Base-by-base conservation (phyloP, 1,139 yeast species). In the Schwanniomyces etchellsii region DNA sequence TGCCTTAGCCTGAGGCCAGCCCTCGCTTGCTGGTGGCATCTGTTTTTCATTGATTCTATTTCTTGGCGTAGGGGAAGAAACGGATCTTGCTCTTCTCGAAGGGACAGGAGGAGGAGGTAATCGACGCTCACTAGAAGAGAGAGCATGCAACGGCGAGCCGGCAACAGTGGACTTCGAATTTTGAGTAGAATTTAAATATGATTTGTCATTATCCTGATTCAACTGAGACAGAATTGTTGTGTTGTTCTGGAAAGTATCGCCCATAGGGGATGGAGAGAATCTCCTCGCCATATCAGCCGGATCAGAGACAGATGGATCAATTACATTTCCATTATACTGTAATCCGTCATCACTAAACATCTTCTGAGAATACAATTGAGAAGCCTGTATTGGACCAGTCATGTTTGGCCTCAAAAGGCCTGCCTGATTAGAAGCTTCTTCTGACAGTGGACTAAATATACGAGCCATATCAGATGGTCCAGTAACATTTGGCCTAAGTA, bases 311-410 rank as follows among this genome's bases (percentile, higher is more conserved):
- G n/a, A n/a, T 9, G 25, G 14, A n/a, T 7, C 7, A 13, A 23
- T 23, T 7, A 9, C 7, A 9, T 13, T 9, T 18, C 9, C n/a
- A n/a, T 18, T 18, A 18, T 18, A 18, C 21, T 18, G 21, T 18
- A 13, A 16, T 20, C 18, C n/a, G 14, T 31, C 20, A 20, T 30
- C 16, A 14, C 24, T 26, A 20, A 22, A 28, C 14, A 22, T 16
- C 13, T 29, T 28, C 4, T 17, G 28, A 24, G 29, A 33, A 14
- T 39, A 34, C 26, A 45, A 43, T 23, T 48, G 55, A 0, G 63
- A 51, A 62, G 63, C 62, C 37, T 64, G 69, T 26, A 74, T 74
- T 3, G 81, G 77, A 0, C 81, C 81, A 1, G 80, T 74, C 60
- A 73, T 70, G 35, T 74, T 68, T 6, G 80, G 80, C 39, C 61